Evolutionary conservation across 768 basidiomycete genomes (phyloP), one percentile per base, ranked within the genome.

Genomic region (Panellus pusillus): DNA sequence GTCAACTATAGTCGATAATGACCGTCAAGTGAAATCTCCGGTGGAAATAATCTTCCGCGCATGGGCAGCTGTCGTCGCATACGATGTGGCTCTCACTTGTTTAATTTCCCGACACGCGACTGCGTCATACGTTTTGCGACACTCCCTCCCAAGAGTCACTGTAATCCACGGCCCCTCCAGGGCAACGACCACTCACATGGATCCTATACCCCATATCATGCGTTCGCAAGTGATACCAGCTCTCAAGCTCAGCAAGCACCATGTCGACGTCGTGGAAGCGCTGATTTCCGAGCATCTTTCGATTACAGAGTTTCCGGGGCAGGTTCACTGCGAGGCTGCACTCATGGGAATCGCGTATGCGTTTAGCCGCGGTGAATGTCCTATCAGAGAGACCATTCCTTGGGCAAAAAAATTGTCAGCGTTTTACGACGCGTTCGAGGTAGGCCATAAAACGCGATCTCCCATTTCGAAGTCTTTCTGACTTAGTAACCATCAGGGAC

Each of bases 301-400:
- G 15, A 31, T 29, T 3, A 20, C 31, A 1, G 45, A 53, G 5
- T 53, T 53, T 20, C 18, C 39, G 2, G 52, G 52, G 9, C 18
- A 37, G 9, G 39, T 53, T 2, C 52, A 53, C 15, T 53, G 39
- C 40, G 52, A 53, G 32, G 52, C 52, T 19, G 39, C 29, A 18
- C 46, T 53, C 38, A 53, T 53, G 52, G 52, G 52, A n/a, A 36
- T 53, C 27, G 46, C 45, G 15, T 53, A 47, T 17, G 52, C 45
- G 18, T 47, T 47, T 15, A 19, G 39, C 32, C 19, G 19, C 9
- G 45, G 37, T n/a, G 18, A 51, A 9, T 28, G 35, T 17, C 18
- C n/a, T 27, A 14, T n/a, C 20, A 41, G 24, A 18, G 50, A 51
- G n/a, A 9, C 17, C n/a, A 20, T 17, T 20, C 35, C 20, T 15